Percentiles rank a stretch among this genome's conserved stretches.
Evolutionary conservation across 306 rosid species (phyloP).

Genomic region (Alnus glutinosa): DNA sequence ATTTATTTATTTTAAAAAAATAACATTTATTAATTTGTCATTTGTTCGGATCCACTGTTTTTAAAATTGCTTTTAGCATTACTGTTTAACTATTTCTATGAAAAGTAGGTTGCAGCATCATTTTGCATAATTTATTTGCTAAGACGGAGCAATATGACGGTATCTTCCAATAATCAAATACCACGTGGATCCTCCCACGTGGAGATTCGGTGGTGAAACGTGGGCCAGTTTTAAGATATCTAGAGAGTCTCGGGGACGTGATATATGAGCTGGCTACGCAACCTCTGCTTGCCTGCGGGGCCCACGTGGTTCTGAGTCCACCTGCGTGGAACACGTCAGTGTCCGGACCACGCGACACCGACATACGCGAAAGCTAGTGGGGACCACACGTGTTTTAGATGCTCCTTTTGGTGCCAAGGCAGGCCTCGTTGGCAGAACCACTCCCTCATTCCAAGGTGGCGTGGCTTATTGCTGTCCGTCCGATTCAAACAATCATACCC

Average conservation of each 20-base stretch:
- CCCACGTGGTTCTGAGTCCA: conserved; percentile 15
- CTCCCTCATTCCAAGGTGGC: conserved; percentile 9
- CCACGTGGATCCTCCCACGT: conserved; percentile 22
- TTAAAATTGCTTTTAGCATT: too few species aligned
- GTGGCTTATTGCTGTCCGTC: conserved; percentile 9
- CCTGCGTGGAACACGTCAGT: conserved; percentile 30
- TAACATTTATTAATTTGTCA: too few species aligned
- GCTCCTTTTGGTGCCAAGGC: not conserved
- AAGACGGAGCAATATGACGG: not conserved
- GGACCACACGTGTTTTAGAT: conserved; percentile 27
- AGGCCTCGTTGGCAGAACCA: conserved; percentile 25
- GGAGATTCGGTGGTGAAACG: conserved; percentile 27
- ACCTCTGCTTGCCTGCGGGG: conserved; percentile 9
- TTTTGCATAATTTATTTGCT: not conserved
- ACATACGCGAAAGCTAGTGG: conserved; percentile 20
- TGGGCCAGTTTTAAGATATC: conserved; percentile 18
- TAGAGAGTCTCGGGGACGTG: conserved; percentile 13
- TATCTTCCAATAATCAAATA: not conserved
- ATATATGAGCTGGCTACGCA: conserved; percentile 28
- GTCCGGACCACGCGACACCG: conserved; percentile 20
- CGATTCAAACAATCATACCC: not conserved
- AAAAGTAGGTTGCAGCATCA: too few species aligned
- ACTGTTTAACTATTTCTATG: too few species aligned
- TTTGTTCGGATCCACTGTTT: too few species aligned
- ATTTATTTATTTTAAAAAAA: too few species aligned